Evolutionary conservation across 2,329 filamentous ascomycete species (phyloP).

Genomic region (Diaporthe sp.): DNA sequence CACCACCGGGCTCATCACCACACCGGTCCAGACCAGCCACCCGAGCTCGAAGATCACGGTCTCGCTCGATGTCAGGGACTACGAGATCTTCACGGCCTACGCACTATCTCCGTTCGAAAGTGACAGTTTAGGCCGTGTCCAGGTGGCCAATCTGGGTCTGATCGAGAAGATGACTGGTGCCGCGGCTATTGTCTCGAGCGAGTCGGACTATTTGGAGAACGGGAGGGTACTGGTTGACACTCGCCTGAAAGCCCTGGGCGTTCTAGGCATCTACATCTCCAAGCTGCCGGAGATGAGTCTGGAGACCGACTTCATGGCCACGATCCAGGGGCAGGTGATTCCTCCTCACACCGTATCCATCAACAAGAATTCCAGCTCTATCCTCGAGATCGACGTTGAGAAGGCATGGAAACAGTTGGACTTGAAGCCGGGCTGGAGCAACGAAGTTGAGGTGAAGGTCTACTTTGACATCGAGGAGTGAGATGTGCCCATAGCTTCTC

Average conservation of each 20-base stretch:
- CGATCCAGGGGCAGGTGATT: slow-evolving; percentile 79
- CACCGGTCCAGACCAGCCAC: slow-evolving; percentile 60
- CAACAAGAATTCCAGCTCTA: slow-evolving; percentile 63
- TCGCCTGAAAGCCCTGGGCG: slow-evolving; percentile 84
- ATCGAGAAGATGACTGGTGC: slow-evolving; percentile 91
- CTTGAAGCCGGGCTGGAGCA: slow-evolving; percentile 81
- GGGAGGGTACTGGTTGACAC: slow-evolving; percentile 76
- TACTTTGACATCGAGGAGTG: slow-evolving; percentile 61
- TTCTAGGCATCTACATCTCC: slow-evolving; percentile 83
- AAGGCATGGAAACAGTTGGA: slow-evolving; percentile 83
- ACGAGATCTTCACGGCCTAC: slow-evolving; percentile 86
- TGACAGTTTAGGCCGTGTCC: slow-evolving; percentile 56
- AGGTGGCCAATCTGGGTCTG: slow-evolving; percentile 81
- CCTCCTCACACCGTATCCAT: slow-evolving; percentile 75
- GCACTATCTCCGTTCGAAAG: slow-evolving; percentile 72
- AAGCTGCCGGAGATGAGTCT: slow-evolving; percentile 73
- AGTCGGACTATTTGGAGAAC: slow-evolving; percentile 68
- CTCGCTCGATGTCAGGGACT: slow-evolving; percentile 75
- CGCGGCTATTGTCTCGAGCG: slow-evolving; percentile 79
- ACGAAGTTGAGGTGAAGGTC: slow-evolving; percentile 81
- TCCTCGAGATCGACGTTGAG: slow-evolving; percentile 84
- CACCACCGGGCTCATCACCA: slow-evolving; percentile 72
- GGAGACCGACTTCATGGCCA: slow-evolving; percentile 77
- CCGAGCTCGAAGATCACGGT: slow-evolving; percentile 70
- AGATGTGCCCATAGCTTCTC: not conserved